phyloP scores from a whole-genome alignment of 83 land plant genomes.

The Diphasiastrum complanatum region DNA sequence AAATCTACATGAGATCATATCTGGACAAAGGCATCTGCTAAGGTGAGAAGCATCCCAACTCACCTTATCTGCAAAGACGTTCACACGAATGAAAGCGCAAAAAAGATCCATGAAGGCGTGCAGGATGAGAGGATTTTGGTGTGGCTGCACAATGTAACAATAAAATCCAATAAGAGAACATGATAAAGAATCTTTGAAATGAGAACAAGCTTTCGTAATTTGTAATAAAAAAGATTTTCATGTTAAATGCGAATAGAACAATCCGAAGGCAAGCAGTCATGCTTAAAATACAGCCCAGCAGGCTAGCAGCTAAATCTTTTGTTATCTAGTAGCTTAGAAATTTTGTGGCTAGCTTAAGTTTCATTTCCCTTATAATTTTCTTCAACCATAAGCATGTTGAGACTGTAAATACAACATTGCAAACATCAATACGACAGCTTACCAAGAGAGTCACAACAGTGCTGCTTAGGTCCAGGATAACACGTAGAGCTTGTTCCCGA shows the following conservation, averaged over 20 bases:
- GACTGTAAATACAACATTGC: neutral
- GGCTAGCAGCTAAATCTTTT: too few relatives aligned
- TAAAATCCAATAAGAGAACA: slow-evolving; percentile 1
- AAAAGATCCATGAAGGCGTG: slow-evolving; percentile 97
- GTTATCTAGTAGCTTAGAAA: too few relatives aligned
- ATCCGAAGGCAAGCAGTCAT: too few relatives aligned
- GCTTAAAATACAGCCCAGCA: neutral
- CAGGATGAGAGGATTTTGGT: slow-evolving; percentile 90
- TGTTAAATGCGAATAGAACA: neutral
- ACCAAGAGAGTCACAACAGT: slow-evolving; percentile 96
- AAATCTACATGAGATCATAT: neutral
- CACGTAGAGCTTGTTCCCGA: slow-evolving; percentile 91
- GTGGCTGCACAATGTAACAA: slow-evolving; percentile 62
- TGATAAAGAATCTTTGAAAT: too few relatives aligned
- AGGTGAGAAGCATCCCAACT: neutral
- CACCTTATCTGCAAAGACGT: slow-evolving; percentile 86
- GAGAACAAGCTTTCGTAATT: neutral
- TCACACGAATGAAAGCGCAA: slow-evolving; percentile 87
- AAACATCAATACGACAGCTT: slow-evolving; percentile 13
- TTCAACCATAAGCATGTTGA: neutral
- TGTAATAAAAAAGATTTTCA: neutral
- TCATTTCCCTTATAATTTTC: neutral
- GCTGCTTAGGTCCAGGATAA: slow-evolving; percentile 93
- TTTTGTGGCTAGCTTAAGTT: too few relatives aligned
- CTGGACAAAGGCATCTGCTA: neutral